These are phyloP conservation scores for Sporisorium graminicola DNA, from an alignment of 1,284 basidiomycete species.

Conservation along the genomic window DNA sequence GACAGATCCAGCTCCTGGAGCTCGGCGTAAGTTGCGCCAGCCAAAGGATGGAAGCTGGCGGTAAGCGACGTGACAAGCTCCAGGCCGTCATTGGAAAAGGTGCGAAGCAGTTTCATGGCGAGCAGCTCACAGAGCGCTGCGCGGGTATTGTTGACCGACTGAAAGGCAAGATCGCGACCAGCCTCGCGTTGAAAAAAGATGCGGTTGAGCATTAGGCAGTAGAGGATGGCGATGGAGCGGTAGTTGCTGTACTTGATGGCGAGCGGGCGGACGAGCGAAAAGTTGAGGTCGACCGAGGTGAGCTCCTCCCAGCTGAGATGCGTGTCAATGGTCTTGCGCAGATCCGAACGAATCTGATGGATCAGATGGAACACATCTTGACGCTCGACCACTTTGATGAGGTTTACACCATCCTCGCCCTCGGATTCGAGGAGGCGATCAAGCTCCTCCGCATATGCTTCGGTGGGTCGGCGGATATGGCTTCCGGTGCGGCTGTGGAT, in stretches of 20 bases:
- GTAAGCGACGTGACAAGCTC: slow-evolving; percentile 83
- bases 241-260: slow-evolving; percentile 60
- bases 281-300: slow-evolving; percentile 62
- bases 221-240: slow-evolving; percentile 76
- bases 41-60: slow-evolving; percentile 85
- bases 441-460: slow-evolving; percentile 36
- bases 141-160: slow-evolving; percentile 79
- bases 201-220: slow-evolving; percentile 88
- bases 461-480: slow-evolving; percentile 21
- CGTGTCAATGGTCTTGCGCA: slow-evolving; percentile 60
- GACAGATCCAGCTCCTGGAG: slow-evolving; percentile 38
- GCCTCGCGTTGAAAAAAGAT: slow-evolving; percentile 81
- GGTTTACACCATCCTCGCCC: slow-evolving; percentile 51
- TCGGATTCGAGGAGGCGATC: slow-evolving; percentile 49
- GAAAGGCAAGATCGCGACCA: slow-evolving; percentile 70
- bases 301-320: slow-evolving; percentile 63
- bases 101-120: slow-evolving; percentile 82
- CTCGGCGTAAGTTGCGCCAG: slow-evolving; percentile 70
- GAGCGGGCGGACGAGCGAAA: slow-evolving; percentile 59
- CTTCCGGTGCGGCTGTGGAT: slow-evolving; percentile 16
- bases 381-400: slow-evolving; percentile 49
- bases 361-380: slow-evolving; percentile 58
- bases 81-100: slow-evolving; percentile 71
- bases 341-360: slow-evolving; percentile 52
- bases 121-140: slow-evolving; percentile 89